A percentile compares a stretch with the other conserved stretches of the same genome.
Evolutionary conservation across 106 monocot species (phyloP).

Genomic region (Triglochin maritima): DNA sequence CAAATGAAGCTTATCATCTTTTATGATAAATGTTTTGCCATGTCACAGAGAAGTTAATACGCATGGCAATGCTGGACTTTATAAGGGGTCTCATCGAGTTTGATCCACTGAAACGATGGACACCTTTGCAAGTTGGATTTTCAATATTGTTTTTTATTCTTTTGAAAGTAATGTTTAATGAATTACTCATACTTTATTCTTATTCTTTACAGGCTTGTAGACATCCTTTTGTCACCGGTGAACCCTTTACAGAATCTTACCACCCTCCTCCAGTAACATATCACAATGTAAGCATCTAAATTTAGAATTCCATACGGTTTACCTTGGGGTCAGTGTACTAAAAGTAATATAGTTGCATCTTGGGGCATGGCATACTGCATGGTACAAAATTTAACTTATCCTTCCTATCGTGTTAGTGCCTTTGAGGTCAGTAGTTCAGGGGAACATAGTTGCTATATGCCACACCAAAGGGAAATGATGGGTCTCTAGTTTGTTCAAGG

Average conservation of each 20-base stretch:
- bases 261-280: constrained; percentile 56
- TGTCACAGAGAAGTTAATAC: constrained; percentile 42
- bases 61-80: constrained; percentile 85
- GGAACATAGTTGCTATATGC: too few relatives aligned
- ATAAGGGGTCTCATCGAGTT: constrained; percentile 86
- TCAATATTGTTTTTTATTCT: neutral
- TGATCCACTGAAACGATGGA: constrained; percentile 93
- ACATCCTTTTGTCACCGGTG: constrained; percentile 97
- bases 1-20: neutral
- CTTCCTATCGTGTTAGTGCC: too few relatives aligned
- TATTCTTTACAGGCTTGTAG: constrained; percentile 54
- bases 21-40: neutral
- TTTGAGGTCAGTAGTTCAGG: too few relatives aligned
- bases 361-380: too few relatives aligned
- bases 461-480: too few relatives aligned
- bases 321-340: too few relatives aligned
- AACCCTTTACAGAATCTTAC: constrained; percentile 67
- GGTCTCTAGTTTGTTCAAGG: too few relatives aligned
- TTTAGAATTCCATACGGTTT: neutral
- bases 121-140: constrained; percentile 76
- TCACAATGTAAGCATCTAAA: constrained; percentile 56
- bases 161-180: neutral
- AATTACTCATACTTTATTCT: neutral
- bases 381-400: too few relatives aligned
- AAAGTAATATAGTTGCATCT: too few relatives aligned